Conservation (phyloP, 768 basidiomycete species). For the Sporobolomyces phaffii region DNA sequence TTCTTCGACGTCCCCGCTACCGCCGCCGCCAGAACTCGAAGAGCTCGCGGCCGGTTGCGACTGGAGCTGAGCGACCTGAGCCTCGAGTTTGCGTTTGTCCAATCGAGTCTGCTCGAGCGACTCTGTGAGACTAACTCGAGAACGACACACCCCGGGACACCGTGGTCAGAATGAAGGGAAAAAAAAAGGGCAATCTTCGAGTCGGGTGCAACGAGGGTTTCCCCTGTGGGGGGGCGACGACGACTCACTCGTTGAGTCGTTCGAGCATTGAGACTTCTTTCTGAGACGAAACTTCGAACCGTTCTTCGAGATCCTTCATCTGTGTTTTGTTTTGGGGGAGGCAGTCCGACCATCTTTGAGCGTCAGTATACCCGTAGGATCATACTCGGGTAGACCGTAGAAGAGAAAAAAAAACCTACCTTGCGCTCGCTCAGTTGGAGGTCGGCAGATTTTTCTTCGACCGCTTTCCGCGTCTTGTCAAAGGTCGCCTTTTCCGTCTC, state of each 20-base stretch:
- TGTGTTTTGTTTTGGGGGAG: slow-evolving; percentile 48
- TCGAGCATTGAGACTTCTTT: slow-evolving; percentile 56
- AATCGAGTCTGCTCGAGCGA: slow-evolving; percentile 57
- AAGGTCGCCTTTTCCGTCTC: slow-evolving; percentile 86
- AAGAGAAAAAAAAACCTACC: slow-evolving; percentile 20
- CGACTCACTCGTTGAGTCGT: slow-evolving; percentile 48
- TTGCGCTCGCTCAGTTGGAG: slow-evolving; percentile 80
- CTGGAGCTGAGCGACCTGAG: slow-evolving; percentile 55
- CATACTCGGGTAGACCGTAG: too few relatives aligned
- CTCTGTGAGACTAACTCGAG: slow-evolving; percentile 54
- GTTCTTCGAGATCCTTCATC: slow-evolving; percentile 69
- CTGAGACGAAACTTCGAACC: slow-evolving; percentile 55
- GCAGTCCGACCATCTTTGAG: neutral
- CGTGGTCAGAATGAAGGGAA: too few relatives aligned
- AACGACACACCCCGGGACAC: too few relatives aligned
- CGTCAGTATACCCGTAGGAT: too few relatives aligned
- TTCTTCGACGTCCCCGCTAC: slow-evolving; percentile 49
- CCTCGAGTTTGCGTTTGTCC: slow-evolving; percentile 63
- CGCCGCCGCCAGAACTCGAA: neutral
- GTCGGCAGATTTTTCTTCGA: slow-evolving; percentile 69
- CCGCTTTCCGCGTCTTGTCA: slow-evolving; percentile 81
- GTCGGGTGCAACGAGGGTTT: too few relatives aligned
- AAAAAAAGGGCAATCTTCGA: too few relatives aligned
- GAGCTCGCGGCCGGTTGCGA: neutral
- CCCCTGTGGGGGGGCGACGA: slow-evolving; percentile 33